phyloP scores from a whole-genome alignment of 371 early-diverging fungal genomes.

The Haplosporangium sp. region DNA sequence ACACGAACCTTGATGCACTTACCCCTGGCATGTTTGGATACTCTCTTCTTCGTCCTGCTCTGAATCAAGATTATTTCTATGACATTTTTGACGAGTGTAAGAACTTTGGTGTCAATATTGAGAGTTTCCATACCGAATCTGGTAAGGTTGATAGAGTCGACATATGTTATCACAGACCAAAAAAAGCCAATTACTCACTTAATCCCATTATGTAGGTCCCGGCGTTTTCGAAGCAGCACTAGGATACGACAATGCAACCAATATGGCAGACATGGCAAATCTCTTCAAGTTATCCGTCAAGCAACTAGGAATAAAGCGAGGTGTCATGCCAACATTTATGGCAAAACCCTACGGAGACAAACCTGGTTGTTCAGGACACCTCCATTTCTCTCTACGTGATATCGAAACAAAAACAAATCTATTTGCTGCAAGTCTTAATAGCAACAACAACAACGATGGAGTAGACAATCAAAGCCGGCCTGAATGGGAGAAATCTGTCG shows the following conservation, averaged over 20 bases:
- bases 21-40: constrained; percentile 92
- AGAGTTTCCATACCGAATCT: constrained; percentile 88
- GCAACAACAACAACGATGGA: constrained; percentile 3
- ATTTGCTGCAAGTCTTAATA: constrained; percentile 58
- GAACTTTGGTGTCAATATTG: constrained; percentile 75
- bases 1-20: constrained; percentile 65
- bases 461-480: constrained; percentile 13
- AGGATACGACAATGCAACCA: constrained; percentile 70
- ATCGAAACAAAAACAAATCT: constrained; percentile 61
- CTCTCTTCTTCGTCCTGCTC: constrained; percentile 76
- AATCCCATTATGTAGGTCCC: constrained; percentile 63
- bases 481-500: constrained; percentile 48
- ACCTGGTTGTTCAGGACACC: constrained; percentile 88
- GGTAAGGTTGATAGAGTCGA: constrained; percentile 38
- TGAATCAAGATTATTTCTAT: constrained; percentile 79
- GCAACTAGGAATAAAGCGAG: constrained; percentile 76
- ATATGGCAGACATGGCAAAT: constrained; percentile 80
- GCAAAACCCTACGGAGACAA: constrained; percentile 82
- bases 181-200: too few relatives aligned
- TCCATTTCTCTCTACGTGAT: constrained; percentile 79
- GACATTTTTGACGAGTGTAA: constrained; percentile 76
- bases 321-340: constrained; percentile 87
- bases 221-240: constrained; percentile 90
- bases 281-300: constrained; percentile 86
- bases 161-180: too few relatives aligned